A percentile compares a stretch with the other conserved stretches of the same genome.
Evolutionary conservation across 768 basidiomycete species (phyloP).

Genomic region (Rhodotorula kratochvilovae): DNA sequence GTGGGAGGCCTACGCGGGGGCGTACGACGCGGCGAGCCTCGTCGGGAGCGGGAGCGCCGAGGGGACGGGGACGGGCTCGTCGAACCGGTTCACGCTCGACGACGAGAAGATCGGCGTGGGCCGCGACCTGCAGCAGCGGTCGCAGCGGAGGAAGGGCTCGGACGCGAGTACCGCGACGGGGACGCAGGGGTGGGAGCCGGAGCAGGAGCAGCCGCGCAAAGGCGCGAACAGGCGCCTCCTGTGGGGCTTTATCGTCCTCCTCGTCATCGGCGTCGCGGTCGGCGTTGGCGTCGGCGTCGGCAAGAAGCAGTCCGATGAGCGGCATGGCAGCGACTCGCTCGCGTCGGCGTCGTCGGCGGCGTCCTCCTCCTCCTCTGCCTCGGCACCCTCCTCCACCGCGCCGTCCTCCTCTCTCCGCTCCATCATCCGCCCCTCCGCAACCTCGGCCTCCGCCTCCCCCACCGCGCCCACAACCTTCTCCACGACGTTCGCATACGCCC

Average conservation of each 20-base stretch:
- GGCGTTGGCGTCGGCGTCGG: conserved; percentile 11
- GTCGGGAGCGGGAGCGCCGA: not conserved
- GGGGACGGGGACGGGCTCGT: not conserved
- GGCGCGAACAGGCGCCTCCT: conserved; percentile 11
- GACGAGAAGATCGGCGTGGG: conserved; percentile 6
- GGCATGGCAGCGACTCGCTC: not conserved
- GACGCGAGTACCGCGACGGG: not conserved
- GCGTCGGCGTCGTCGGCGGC: not conserved
- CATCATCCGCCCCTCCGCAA: not conserved
- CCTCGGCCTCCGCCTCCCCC: not conserved
- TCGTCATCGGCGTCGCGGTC: conserved; percentile 8
- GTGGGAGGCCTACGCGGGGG: not conserved
- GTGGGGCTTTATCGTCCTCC: conserved; percentile 7
- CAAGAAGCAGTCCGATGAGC: not conserved
- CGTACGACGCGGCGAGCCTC: conserved; percentile 15
- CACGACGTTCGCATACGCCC: conserved; percentile 23
- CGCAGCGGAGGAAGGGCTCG: conserved; percentile 1
- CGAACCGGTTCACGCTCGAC: conserved; percentile 35
- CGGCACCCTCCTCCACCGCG: not conserved
- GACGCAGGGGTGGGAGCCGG: not conserved
- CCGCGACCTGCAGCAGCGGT: not conserved
- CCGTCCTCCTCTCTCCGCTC: not conserved
- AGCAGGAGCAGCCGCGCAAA: not conserved
- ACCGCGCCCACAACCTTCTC: not conserved
- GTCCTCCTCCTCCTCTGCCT: not conserved